Percentiles rank a stretch among this genome's conserved stretches.
phyloP scores from a whole-genome alignment of 148 eudicot species.

The Heliamphora exappendiculata region DNA sequence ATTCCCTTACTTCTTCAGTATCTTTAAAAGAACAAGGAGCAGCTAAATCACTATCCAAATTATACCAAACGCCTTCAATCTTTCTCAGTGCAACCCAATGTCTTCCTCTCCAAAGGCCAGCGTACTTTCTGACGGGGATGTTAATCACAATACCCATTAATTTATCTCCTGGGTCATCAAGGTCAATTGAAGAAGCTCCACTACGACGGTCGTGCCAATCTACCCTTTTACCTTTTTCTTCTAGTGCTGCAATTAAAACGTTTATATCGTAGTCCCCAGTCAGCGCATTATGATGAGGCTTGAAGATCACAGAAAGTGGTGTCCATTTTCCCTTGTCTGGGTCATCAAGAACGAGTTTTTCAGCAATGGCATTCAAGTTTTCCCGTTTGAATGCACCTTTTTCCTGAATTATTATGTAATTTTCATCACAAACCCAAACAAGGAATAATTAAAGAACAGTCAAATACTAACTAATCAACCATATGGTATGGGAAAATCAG shows the following conservation, averaged over 20 bases:
- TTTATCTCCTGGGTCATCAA: constrained; percentile 44
- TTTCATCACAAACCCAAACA: neutral
- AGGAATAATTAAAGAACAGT: neutral
- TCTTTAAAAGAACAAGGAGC: constrained; percentile 44
- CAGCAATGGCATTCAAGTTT: constrained; percentile 58
- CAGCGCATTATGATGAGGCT: constrained; percentile 76
- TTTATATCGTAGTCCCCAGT: constrained; percentile 93
- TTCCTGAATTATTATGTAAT: constrained; percentile 36
- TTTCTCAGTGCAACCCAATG: constrained; percentile 83
- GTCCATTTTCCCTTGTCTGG: constrained; percentile 65
- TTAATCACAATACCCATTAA: constrained; percentile 83
- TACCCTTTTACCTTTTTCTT: constrained; percentile 69
- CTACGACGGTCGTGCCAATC: constrained; percentile 76
- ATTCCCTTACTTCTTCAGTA: constrained; percentile 51
- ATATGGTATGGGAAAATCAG: too few relatives aligned
- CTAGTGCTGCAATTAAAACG: constrained; percentile 71
- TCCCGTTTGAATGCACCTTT: constrained; percentile 61
- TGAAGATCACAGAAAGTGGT: constrained; percentile 66
- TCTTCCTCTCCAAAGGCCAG: constrained; percentile 64
- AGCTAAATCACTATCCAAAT: constrained; percentile 88
- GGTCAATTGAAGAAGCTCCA: constrained; percentile 53
- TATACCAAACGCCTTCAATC: constrained; percentile 73
- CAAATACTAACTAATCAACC: neutral
- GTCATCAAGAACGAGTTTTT: constrained; percentile 50
- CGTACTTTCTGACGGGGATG: constrained; percentile 49